Evolutionary conservation across 2,329 filamentous ascomycete species (phyloP).

Genomic region (Penicillium sp.): DNA sequence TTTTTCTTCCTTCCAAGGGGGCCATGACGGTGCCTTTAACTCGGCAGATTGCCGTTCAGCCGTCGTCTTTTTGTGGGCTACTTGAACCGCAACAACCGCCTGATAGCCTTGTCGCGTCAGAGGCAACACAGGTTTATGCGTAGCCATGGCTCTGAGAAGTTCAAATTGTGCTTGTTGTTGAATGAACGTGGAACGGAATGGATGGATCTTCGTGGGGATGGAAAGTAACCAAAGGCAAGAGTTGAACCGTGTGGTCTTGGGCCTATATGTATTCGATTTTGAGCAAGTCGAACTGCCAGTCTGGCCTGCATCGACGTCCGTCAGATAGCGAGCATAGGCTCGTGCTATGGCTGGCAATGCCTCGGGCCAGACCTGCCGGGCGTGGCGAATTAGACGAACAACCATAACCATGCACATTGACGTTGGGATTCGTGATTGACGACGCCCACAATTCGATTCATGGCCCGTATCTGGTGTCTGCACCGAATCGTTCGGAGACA

Average conservation of each 20-base stretch:
- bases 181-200: conserved; percentile 44
- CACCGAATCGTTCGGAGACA: conserved; percentile 4
- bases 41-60: conserved; percentile 54
- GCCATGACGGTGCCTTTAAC: conserved; percentile 57
- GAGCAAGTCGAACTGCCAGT: conserved; percentile 2
- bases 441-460: not conserved
- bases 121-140: conserved; percentile 48
- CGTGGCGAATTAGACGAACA: conserved; percentile 47
- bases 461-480: not conserved
- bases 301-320: conserved; percentile 7
- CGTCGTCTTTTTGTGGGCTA: conserved; percentile 52
- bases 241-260: conserved; percentile 46
- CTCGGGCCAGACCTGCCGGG: conserved; percentile 46
- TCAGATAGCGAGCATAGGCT: conserved; percentile 36
- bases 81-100: conserved; percentile 51
- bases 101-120: conserved; percentile 56
- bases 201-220: conserved; percentile 43
- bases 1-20: conserved; percentile 59
- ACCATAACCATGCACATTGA: conserved; percentile 39
- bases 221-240: conserved; percentile 46
- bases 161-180: conserved; percentile 56
- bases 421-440: conserved; percentile 19
- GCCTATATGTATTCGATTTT: conserved; percentile 15
- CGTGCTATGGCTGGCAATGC: conserved; percentile 41
- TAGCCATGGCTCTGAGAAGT: conserved; percentile 53